phyloP scores from a whole-genome alignment of 2,329 filamentous ascomycete genomes.

The Calonectria crousiana region DNA sequence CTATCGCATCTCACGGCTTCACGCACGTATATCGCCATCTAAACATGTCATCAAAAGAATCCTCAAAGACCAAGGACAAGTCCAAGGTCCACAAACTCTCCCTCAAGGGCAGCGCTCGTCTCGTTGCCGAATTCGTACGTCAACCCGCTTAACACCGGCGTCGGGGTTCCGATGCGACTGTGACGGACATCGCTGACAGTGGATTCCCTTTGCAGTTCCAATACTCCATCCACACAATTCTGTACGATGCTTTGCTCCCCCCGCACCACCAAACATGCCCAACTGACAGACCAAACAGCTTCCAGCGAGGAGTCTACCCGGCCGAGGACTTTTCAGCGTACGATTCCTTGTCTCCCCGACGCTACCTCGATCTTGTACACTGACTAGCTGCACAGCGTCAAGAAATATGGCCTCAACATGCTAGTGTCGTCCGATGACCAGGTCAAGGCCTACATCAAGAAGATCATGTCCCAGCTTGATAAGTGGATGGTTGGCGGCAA shows the following conservation, averaged over 20 bases:
- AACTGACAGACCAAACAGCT: slow-evolving; percentile 62
- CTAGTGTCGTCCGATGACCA: slow-evolving; percentile 97
- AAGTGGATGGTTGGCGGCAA: slow-evolving; percentile 98
- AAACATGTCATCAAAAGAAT: slow-evolving; percentile 50
- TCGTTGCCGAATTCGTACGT: slow-evolving; percentile 94
- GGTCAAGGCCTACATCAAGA: slow-evolving; percentile 99
- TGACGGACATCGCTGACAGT: not conserved
- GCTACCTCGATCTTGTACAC: not conserved
- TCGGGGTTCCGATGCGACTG: slow-evolving; percentile 11
- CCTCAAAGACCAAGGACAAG: slow-evolving; percentile 39
- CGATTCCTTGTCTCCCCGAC: slow-evolving; percentile 46
- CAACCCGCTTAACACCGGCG: not conserved
- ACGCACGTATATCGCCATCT: not conserved
- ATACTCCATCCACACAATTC: slow-evolving; percentile 97
- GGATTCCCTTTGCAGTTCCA: slow-evolving; percentile 75
- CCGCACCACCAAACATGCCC: not conserved
- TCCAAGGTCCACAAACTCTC: slow-evolving; percentile 92
- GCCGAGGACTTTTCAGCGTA: slow-evolving; percentile 96
- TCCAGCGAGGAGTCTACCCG: slow-evolving; percentile 88
- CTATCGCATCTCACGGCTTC: not conserved
- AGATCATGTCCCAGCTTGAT: slow-evolving; percentile 98
- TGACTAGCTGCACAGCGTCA: slow-evolving; percentile 66
- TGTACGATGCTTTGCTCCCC: slow-evolving; percentile 66
- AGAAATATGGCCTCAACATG: slow-evolving; percentile 99
- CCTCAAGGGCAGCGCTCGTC: slow-evolving; percentile 84